Evolutionary conservation across 2,329 filamentous ascomycete genomes (phyloP).

Genomic region (Knoxdaviesia proteae): DNA sequence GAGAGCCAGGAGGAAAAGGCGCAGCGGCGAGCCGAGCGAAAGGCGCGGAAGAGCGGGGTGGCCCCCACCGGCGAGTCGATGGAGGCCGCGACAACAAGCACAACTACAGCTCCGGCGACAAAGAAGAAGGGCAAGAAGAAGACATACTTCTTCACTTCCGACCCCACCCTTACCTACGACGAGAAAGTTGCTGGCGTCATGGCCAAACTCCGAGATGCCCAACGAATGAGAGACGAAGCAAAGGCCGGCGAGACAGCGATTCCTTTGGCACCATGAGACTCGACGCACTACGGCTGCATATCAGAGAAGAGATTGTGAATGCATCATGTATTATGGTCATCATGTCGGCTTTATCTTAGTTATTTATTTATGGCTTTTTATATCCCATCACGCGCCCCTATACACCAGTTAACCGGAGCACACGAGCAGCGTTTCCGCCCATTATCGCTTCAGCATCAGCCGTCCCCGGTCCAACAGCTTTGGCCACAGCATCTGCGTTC

Average conservation of each 20-base stretch:
- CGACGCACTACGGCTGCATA: not conserved
- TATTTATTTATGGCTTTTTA: not conserved
- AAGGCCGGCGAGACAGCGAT: slow-evolving; percentile 9
- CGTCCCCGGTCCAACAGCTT: slow-evolving; percentile 24
- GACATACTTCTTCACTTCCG: slow-evolving; percentile 4
- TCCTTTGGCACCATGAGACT: not conserved
- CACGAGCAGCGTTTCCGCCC: slow-evolving; percentile 35
- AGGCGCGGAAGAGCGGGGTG: slow-evolving; percentile 10
- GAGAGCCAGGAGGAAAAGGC: slow-evolving; percentile 15
- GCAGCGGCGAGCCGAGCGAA: slow-evolving; percentile 15
- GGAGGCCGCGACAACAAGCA: not conserved
- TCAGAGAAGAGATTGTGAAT: not conserved
- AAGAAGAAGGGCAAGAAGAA: slow-evolving; percentile 3
- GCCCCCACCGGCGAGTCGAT: slow-evolving; percentile 5
- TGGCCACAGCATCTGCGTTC: slow-evolving; percentile 29
- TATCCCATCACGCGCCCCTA: too few species aligned
- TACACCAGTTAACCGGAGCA: slow-evolving; percentile 15
- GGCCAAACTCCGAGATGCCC: slow-evolving; percentile 19
- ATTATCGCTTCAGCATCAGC: slow-evolving; percentile 29
- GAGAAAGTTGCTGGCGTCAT: slow-evolving; percentile 6
- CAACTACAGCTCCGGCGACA: not conserved
- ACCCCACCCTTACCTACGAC: slow-evolving; percentile 5
- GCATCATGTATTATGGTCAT: not conserved
- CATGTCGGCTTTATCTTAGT: not conserved
- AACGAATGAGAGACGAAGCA: slow-evolving; percentile 11